These are phyloP conservation scores for Puccinia triticina DNA, from an alignment of 1,284 basidiomycete genomes.

Conservation along the genomic window DNA sequence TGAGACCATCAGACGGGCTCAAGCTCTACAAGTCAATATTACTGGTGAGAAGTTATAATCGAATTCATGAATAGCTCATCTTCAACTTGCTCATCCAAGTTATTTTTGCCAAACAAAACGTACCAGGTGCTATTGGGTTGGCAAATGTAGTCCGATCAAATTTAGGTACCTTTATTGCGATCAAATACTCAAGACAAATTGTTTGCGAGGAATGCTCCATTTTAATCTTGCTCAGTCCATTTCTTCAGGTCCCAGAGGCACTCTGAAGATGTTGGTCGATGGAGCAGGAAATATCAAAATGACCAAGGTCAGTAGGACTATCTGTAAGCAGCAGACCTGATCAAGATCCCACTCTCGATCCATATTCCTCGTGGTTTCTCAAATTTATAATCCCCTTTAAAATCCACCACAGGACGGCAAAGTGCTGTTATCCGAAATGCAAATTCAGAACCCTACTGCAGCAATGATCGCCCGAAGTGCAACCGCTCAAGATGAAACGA, in stretches of 20 bases:
- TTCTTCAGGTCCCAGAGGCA: constrained; percentile 79
- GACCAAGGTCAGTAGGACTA: constrained; percentile 72
- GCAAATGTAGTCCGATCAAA: constrained; percentile 97
- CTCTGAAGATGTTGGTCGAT: constrained; percentile 99
- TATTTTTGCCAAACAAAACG: neutral
- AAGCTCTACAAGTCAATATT: constrained; percentile 82
- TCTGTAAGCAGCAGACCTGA: neutral
- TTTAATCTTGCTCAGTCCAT: neutral
- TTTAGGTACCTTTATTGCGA: constrained; percentile 68
- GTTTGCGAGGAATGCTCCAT: neutral
- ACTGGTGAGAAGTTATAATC: constrained; percentile 41
- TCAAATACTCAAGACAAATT: neutral
- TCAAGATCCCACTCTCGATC: neutral
- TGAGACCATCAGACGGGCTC: constrained; percentile 87
- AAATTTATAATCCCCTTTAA: constrained; percentile 1
- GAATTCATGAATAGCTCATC: constrained; percentile 27
- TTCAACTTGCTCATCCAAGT: constrained; percentile 66
- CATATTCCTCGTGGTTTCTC: neutral
- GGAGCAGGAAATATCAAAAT: constrained; percentile 99
- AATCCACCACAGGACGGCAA: constrained; percentile 74
- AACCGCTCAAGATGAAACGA: constrained; percentile 98
- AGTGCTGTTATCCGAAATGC: constrained; percentile 98
- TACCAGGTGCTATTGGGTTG: constrained; percentile 89
- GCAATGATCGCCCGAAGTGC: constrained; percentile 99
- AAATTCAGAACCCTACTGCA: constrained; percentile 98